Evolutionary conservation across 768 basidiomycete genomes (phyloP).

Genomic region (Boletus pseudo-olivaceus): DNA sequence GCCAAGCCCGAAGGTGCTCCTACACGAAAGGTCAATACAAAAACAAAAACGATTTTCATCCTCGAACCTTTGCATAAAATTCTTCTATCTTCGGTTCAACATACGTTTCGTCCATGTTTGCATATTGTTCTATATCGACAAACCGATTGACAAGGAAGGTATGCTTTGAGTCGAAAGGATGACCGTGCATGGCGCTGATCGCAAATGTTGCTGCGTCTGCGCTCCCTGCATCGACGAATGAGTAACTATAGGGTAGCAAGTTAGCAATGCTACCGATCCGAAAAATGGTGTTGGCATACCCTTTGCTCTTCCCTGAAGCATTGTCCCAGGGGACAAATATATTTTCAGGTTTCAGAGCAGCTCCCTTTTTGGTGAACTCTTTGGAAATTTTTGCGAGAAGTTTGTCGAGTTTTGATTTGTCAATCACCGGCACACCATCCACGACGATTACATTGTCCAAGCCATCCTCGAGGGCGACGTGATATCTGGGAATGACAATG

Average conservation of each 20-base stretch:
- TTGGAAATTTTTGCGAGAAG: constrained; percentile 78
- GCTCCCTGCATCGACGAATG: constrained; percentile 77
- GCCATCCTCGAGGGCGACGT: constrained; percentile 77
- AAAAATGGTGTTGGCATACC: constrained; percentile 47
- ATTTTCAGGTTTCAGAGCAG: constrained; percentile 68
- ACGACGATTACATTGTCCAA: constrained; percentile 91
- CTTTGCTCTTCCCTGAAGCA: constrained; percentile 80
- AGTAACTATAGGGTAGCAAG: constrained; percentile 47
- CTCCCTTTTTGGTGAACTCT: constrained; percentile 80
- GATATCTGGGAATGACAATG: constrained; percentile 56
- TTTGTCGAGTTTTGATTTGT: constrained; percentile 78
- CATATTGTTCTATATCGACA: constrained; percentile 83
- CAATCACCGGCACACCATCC: constrained; percentile 89
- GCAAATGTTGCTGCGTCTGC: constrained; percentile 70
- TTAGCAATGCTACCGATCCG: background rate
- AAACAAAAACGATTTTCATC: background rate
- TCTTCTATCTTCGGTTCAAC: constrained; percentile 70
- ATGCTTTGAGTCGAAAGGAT: constrained; percentile 86
- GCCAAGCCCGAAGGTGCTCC: constrained; percentile 96
- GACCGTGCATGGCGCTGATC: constrained; percentile 63
- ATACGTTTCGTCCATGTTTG: constrained; percentile 73
- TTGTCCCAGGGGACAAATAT: constrained; percentile 91
- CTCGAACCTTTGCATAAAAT: constrained; percentile 67
- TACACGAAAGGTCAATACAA: constrained; percentile 30
- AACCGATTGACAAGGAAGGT: constrained; percentile 84